Base-by-base conservation (phyloP, 805 yeast genomes). In the Yamadazyma sp. region DNA sequence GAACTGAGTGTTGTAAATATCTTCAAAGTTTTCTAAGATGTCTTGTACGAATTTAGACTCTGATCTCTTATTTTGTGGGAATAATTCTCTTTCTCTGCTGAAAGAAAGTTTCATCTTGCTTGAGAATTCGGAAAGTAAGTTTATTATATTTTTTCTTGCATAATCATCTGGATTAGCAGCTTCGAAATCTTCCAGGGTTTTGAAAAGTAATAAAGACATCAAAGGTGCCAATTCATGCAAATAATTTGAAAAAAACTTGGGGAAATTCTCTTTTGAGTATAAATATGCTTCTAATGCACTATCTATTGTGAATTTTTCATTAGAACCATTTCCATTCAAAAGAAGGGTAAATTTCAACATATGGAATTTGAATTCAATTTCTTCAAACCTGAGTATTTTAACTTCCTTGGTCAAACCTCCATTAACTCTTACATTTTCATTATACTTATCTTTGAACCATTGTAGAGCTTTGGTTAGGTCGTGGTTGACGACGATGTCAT, bases 351-450 rank as follows among this genome's bases (percentile, higher is more conserved):
- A 65, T 41, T 66, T 68, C 11, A 66, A 53, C 49, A 63, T 51
- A 45, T 65, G 70, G 42, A 65, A 60, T 42, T 65, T 65, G 50
- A 67, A 61, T 47, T 61, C 66, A n/a, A 60, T 51, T 35, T 50
- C 53, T 13, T 49, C 43, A 25, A 23, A 39, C 27, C 21, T 27
- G 7, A 22, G 11, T 3, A 17, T 30, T 23, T 27, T 27, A 4
- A 7, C 20, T 23, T 33, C 26, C 12, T 5, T 17, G 11, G 9
- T 22, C 10, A 18, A 5, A 8, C 17, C 6, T 12, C 32, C 12
- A 38, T 35, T 27, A 9, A 11, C 27, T 16, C 16, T 29, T 22
- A 36, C 26, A 16, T 32, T 31, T 10, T 42, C 48, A 30, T 50
- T 50, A 33, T 48, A 43, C 35, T 53, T 56, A 8, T 39, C 37